Percentiles rank a stretch among this genome's conserved stretches.
Conservation (phyloP, 208 protist genomes). For the Angomonas desouzai region DNA sequence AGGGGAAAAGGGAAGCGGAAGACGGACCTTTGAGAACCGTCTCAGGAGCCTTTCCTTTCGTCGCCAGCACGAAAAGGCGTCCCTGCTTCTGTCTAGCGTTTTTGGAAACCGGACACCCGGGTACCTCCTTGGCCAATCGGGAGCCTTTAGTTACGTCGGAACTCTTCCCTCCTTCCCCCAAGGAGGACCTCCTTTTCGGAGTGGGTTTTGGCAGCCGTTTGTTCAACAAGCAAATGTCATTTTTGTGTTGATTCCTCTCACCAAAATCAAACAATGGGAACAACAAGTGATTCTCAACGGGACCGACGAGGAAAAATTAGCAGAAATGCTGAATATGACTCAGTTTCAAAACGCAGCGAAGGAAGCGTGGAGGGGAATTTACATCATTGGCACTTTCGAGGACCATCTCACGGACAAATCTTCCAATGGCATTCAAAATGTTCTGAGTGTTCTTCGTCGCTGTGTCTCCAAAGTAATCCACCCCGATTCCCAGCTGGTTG, state of each 20-base stretch:
- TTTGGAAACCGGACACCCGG: neutral
- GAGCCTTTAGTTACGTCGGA: neutral
- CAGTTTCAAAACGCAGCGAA: neutral
- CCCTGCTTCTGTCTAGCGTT: neutral
- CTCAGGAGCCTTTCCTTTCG: neutral
- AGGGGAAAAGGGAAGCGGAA: neutral
- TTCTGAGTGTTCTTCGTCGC: conserved; percentile 14
- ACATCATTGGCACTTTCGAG: conserved; percentile 19
- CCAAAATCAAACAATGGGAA: neutral
- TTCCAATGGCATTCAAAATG: conserved; percentile 15
- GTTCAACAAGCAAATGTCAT: neutral
- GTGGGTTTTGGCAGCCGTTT: neutral
- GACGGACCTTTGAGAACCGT: neutral
- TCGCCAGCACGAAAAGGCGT: neutral
- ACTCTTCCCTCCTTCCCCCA: neutral
- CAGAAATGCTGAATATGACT: neutral
- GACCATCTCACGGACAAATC: conserved; percentile 20
- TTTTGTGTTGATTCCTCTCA: neutral
- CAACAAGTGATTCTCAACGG: neutral
- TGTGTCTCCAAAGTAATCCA: neutral
- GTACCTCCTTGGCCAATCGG: neutral
- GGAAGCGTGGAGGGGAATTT: neutral
- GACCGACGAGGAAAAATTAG: neutral
- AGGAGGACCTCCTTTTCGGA: neutral
- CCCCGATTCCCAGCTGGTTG: neutral